Percentiles rank a stretch among this genome's conserved stretches.
Conservation (phyloP, 1,284 basidiomycete species). For the Ceratobasidium sp. region DNA sequence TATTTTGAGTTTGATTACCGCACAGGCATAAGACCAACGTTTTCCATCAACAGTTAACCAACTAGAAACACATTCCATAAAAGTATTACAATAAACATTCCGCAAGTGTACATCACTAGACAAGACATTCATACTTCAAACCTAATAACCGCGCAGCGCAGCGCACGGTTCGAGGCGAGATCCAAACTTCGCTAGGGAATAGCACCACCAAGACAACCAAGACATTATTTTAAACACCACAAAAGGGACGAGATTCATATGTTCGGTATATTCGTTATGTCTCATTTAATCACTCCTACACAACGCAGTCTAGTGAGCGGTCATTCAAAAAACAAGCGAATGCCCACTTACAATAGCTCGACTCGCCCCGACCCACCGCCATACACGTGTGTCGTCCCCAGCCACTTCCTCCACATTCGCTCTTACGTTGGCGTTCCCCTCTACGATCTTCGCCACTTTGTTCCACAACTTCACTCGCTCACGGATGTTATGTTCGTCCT, state of each 20-base stretch:
- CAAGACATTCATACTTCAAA: conserved; percentile 32
- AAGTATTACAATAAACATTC: conserved; percentile 39
- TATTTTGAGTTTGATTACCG: not conserved
- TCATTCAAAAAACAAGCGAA: not conserved
- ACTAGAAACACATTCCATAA: conserved; percentile 9
- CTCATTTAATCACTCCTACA: not conserved
- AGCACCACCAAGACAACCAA: conserved; percentile 17
- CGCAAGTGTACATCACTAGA: conserved; percentile 17
- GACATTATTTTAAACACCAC: not conserved
- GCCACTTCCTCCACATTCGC: conserved; percentile 87
- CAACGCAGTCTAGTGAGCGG: not conserved
- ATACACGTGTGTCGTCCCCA: conserved; percentile 86
- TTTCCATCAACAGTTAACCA: not conserved
- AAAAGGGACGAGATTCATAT: not conserved
- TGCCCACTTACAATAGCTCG: conserved; percentile 39
- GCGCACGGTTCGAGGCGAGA: conserved; percentile 3
- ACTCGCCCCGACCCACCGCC: conserved; percentile 77
- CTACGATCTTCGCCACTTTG: conserved; percentile 86
- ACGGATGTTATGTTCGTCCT: conserved; percentile 79
- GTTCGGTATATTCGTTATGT: not conserved
- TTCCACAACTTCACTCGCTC: conserved; percentile 83
- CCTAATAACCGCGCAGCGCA: conserved; percentile 27
- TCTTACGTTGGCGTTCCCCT: conserved; percentile 94
- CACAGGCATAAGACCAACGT: not conserved
- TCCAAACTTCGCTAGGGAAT: not conserved